Base-by-base conservation (phyloP, 345 rosid species). In the Corchorus capsularis region DNA sequence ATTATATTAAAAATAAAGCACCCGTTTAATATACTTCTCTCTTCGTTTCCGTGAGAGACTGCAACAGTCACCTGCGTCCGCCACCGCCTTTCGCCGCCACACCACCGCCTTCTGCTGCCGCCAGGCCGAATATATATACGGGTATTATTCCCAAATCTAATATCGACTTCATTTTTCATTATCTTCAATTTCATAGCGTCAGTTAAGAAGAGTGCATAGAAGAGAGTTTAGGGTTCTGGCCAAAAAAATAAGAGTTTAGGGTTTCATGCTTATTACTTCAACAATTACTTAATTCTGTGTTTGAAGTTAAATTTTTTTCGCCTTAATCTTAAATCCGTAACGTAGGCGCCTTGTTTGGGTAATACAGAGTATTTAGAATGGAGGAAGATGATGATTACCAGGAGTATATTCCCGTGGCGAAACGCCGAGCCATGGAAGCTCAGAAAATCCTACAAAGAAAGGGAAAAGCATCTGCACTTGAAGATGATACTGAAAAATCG, bases 371-470 rank as follows among this genome's bases (percentile, higher is more conserved):
- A 57, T 67, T 8, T 41, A 47, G 74, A 15, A 87, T 90, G 97
- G 98, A 86, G 81, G 98, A 81, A 4, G 98, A 87, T 1, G 96
- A 89, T 75, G 89, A 81, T 62, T 94, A 87, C 66, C 93, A 81
- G 72, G 98, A 94, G 83, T 94, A 89, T 61, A 87, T 93, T 34
- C 94, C 98, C 2, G 95, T 89, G 55, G 93, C 90, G 1, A 89
- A 91, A 83, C 96, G 98, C 32, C 86, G 97, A 75, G 96, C 93
- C 1, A 56, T 91, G 72, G 94, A 89, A 80, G 94, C 84, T 4
- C 92, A 87, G 67, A 90, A 85, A 85, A 90, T 94, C 49, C 93
- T 94, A 39, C 89, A 88, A 75, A 86, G 99, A 32, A 94, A 90
- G 79, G 95, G 94, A 5, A 85, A 88, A n/a, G 69, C 88, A 3